Percentiles rank a stretch among this genome's conserved stretches.
Conservation (phyloP, 352 stramenopile species). For the Phytophthora foliorum region DNA sequence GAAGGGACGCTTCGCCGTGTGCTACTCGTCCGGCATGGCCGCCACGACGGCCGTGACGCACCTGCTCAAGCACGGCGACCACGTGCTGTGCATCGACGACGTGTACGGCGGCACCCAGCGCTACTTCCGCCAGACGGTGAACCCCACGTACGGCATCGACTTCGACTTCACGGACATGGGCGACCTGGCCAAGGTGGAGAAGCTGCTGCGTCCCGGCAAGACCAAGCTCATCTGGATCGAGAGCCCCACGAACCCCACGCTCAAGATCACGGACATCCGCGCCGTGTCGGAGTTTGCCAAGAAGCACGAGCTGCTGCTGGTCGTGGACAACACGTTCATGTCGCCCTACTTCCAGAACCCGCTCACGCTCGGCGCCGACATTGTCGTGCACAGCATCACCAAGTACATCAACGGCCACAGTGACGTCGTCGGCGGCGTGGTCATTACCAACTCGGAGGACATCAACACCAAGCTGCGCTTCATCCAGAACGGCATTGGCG, state of each 20-base stretch:
- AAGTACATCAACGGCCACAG: constrained; percentile 98
- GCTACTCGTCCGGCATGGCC: constrained; percentile 92
- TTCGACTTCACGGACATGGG: constrained; percentile 96
- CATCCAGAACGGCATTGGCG: constrained; percentile 94
- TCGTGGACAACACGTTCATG: constrained; percentile 96
- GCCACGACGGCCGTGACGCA: constrained; percentile 92
- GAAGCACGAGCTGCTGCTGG: constrained; percentile 89
- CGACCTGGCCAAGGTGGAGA: constrained; percentile 84
- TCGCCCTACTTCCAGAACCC: constrained; percentile 95
- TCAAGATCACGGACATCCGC: constrained; percentile 96
- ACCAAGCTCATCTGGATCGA: constrained; percentile 96
- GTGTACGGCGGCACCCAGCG: constrained; percentile 97
- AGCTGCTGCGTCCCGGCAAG: constrained; percentile 81
- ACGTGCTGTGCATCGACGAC: constrained; percentile 96
- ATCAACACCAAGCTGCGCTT: constrained; percentile 96
- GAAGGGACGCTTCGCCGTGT: constrained; percentile 90
- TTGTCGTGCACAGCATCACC: constrained; percentile 95
- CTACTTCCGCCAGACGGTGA: constrained; percentile 94
- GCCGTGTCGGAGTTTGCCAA: constrained; percentile 92
- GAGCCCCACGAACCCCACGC: constrained; percentile 94
- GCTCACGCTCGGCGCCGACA: constrained; percentile 91
- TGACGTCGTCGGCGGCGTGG: constrained; percentile 93
- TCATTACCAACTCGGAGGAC: constrained; percentile 93
- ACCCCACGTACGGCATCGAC: constrained; percentile 91
- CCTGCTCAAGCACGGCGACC: constrained; percentile 92